phyloP scores from a whole-genome alignment of 257 asterid species.

The Dorcoceras hygrometricum region DNA sequence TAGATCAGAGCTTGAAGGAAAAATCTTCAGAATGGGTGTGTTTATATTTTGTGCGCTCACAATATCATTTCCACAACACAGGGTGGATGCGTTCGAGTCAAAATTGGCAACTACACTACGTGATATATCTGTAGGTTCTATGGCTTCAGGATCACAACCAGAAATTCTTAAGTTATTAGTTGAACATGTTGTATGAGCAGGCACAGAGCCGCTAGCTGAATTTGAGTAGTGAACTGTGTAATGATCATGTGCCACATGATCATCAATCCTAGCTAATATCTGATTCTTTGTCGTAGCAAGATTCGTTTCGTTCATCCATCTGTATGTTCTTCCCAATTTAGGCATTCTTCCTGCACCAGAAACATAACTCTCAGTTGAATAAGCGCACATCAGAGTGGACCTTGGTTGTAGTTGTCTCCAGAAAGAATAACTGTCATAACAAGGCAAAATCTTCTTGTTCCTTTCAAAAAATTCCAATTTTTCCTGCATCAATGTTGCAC shows the following conservation, averaged over 20 bases:
- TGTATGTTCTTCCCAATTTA: slow-evolving; percentile 35
- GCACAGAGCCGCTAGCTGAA: slow-evolving; percentile 23
- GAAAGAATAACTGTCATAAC: slow-evolving; percentile 31
- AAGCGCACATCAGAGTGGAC: slow-evolving; percentile 26
- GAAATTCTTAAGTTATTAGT: slow-evolving; percentile 27
- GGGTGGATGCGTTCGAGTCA: slow-evolving; percentile 22
- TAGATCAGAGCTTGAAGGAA: slow-evolving; percentile 25
- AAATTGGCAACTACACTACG: slow-evolving; percentile 24
- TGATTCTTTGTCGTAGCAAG: slow-evolving; percentile 30
- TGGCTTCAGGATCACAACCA: slow-evolving; percentile 26
- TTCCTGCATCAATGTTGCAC: slow-evolving; percentile 24
- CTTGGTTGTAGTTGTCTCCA: slow-evolving; percentile 37
- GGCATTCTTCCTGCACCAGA: slow-evolving; percentile 27
- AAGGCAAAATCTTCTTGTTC: slow-evolving; percentile 31
- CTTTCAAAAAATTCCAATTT: slow-evolving; percentile 34
- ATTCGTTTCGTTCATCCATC: slow-evolving; percentile 52
- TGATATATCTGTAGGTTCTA: slow-evolving; percentile 24
- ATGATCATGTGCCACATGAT: slow-evolving; percentile 25
- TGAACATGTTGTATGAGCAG: slow-evolving; percentile 26
- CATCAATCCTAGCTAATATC: slow-evolving; percentile 27
- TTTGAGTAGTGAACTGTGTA: slow-evolving; percentile 5
- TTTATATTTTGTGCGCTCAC: slow-evolving; percentile 27
- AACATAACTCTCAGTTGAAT: slow-evolving; percentile 24
- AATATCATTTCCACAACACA: slow-evolving; percentile 26
- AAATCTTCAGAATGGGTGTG: slow-evolving; percentile 22